Percentiles rank a stretch among this genome's conserved stretches.
Conservation (phyloP, 2,329 filamentous ascomycete genomes). For the Xylariaceae sp. region DNA sequence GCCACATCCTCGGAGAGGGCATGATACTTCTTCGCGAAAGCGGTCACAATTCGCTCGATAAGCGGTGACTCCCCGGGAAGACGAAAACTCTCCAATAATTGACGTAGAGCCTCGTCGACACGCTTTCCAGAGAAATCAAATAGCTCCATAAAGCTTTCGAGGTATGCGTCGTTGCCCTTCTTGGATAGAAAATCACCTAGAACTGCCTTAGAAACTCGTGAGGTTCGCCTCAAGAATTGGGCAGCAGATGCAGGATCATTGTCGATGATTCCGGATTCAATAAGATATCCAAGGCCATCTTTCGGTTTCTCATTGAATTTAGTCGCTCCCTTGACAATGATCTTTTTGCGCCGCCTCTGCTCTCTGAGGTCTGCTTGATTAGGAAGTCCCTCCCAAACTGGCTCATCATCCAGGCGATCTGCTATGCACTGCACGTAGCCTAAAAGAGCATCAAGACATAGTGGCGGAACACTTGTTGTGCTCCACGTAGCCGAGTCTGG, state of each 20-base stretch:
- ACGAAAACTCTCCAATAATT: conserved; percentile 87
- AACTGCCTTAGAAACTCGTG: conserved; percentile 81
- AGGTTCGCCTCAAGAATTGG: conserved; percentile 82
- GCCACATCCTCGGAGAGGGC: conserved; percentile 68
- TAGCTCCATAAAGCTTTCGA: conserved; percentile 77
- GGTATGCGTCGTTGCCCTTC: conserved; percentile 76
- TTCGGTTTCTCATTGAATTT: conserved; percentile 97
- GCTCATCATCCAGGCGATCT: conserved; percentile 72
- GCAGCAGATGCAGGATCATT: conserved; percentile 76
- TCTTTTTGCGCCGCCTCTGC: conserved; percentile 74
- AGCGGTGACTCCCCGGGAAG: conserved; percentile 88
- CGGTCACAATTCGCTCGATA: conserved; percentile 86
- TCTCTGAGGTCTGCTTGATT: conserved; percentile 61
- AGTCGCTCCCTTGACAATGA: conserved; percentile 79
- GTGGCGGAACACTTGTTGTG: conserved; percentile 91
- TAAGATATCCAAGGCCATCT: conserved; percentile 78
- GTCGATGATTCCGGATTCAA: conserved; percentile 79
- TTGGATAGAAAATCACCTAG: conserved; percentile 94
- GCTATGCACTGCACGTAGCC: conserved; percentile 90
- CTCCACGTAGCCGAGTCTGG: conserved; percentile 98
- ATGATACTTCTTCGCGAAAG: conserved; percentile 83
- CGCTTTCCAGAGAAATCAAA: conserved; percentile 85
- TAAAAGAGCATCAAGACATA: conserved; percentile 88
- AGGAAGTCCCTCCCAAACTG: conserved; percentile 61
- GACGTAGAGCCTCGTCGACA: conserved; percentile 83